Base-by-base conservation (phyloP, 2,329 filamentous ascomycete genomes). In the Thermoascus crustaceus region DNA sequence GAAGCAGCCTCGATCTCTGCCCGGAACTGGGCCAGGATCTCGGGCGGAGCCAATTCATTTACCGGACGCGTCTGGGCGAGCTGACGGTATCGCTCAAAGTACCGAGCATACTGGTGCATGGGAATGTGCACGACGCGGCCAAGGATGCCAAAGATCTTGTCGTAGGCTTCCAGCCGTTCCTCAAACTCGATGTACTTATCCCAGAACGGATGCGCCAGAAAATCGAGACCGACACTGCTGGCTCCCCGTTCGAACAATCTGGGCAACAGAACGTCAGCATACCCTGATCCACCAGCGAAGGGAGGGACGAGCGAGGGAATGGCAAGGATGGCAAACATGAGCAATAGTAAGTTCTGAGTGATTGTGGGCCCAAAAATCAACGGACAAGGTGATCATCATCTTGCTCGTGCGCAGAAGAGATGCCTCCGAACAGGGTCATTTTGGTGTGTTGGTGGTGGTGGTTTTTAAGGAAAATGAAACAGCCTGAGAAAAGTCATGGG, bases 151-250 rank as follows among this genome's bases (percentile, higher is more conserved):
- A 93, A 94, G 36, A 95, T 85, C 52, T 79, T 85, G 44, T 93
- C 85, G 9, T 82, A 76, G 0, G 82, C 78, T 52, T 94, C 87
- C 42, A 89, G 72, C 2, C 88, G 82, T 58, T 95, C 88, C 58
- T 96, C 91, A 53, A 93, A 96, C 57, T 96, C 91, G 45, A 98
- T 78, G 55, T 94, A 98, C 64, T 94, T 96, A 62, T 98, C 91
- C 91, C 91, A 98, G 66, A 98, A 95, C 1, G 87, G 87, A 57
- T 95, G 87, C 2, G 88, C 82, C 19, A 94, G 72, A 56, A 94
- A 98, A 63, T 98, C 91, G 11, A 96, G 73, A 10, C 91, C 91
- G 25, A 94, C 87, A 50, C 76, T 81, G 19, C 75, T 74, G 18
- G 86, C 84, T 43, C 83, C 91, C 47, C 91, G 84, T 59, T 98